These are phyloP conservation scores for Acer saccharum DNA, from an alignment of 345 rosid species.

Conservation along the genomic window DNA sequence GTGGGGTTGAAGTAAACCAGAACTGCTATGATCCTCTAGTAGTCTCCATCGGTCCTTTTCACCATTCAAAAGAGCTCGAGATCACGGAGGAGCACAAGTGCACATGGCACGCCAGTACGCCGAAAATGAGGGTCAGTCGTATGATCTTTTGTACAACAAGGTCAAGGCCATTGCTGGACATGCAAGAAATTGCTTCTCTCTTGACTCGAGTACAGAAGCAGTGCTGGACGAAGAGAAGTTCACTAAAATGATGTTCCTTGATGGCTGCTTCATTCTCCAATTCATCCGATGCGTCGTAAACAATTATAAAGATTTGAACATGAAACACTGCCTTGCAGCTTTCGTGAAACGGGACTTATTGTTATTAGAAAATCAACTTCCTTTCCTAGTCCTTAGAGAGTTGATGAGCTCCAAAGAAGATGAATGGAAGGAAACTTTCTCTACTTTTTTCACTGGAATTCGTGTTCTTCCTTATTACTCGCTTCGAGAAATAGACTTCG, in stretches of 20 bases:
- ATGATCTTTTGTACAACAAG: not conserved
- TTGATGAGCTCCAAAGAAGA: not conserved
- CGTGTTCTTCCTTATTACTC: too few relatives aligned
- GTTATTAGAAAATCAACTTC: constrained; percentile 33
- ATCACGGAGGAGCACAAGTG: not conserved
- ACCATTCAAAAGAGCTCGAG: constrained; percentile 10
- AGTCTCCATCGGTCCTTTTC: constrained; percentile 30
- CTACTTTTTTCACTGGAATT: too few relatives aligned
- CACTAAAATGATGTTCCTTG: constrained; percentile 24
- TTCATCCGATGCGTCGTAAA: not conserved
- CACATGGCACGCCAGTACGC: not conserved
- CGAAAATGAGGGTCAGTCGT: too few relatives aligned
- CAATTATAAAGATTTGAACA: not conserved
- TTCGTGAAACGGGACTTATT: constrained; percentile 22
- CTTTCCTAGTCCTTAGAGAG: constrained; percentile 12
- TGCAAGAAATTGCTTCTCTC: not conserved
- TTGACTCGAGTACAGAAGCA: not conserved
- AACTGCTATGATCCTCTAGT: constrained; percentile 26
- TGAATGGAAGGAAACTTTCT: not conserved
- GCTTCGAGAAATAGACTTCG: not conserved
- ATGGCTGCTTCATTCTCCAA: not conserved
- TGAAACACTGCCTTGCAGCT: not conserved
- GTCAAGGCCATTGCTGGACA: not conserved
- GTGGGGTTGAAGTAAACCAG: not conserved
- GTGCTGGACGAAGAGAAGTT: not conserved